phyloP scores from a whole-genome alignment of 2,329 filamentous ascomycete species.

The Teratosphaeria nubilosa region DNA sequence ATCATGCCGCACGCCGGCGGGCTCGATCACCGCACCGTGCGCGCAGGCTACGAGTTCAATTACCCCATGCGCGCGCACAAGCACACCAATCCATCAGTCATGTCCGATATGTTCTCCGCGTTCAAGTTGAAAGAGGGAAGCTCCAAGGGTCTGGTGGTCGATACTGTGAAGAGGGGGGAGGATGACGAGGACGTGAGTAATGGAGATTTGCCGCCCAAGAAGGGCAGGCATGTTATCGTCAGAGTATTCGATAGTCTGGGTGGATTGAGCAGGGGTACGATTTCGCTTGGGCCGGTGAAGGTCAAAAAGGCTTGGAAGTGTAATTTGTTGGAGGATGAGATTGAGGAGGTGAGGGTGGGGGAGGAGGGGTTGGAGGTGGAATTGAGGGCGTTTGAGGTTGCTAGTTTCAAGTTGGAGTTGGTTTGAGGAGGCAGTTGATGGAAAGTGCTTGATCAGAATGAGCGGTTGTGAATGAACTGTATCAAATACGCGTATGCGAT shows the following conservation, averaged over 20 bases:
- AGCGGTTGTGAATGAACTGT: too few species aligned
- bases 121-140: constrained; percentile 48
- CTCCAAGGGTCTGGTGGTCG: constrained; percentile 54
- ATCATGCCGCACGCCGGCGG: constrained; percentile 74
- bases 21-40: constrained; percentile 63
- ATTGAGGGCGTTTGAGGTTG: constrained; percentile 30
- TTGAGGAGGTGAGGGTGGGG: constrained; percentile 51
- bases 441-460: background rate
- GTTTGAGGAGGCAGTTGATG: constrained; percentile 8
- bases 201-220: constrained; percentile 42
- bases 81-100: constrained; percentile 18
- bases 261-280: constrained; percentile 62
- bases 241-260: constrained; percentile 84
- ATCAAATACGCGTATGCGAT: too few species aligned
- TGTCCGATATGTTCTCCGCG: constrained; percentile 36
- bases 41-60: constrained; percentile 84
- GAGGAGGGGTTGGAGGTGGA: constrained; percentile 29
- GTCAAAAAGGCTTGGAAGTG: constrained; percentile 72
- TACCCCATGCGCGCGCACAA: constrained; percentile 57
- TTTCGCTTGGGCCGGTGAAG: constrained; percentile 54
- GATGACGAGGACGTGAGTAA: constrained; percentile 45
- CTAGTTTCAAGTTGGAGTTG: constrained; percentile 26
- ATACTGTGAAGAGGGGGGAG: constrained; percentile 78
- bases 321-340: constrained; percentile 81
- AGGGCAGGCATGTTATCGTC: constrained; percentile 70